These are phyloP conservation scores for Tricholoma matsutake DNA, from an alignment of 768 basidiomycete species.

Conservation along the genomic window DNA sequence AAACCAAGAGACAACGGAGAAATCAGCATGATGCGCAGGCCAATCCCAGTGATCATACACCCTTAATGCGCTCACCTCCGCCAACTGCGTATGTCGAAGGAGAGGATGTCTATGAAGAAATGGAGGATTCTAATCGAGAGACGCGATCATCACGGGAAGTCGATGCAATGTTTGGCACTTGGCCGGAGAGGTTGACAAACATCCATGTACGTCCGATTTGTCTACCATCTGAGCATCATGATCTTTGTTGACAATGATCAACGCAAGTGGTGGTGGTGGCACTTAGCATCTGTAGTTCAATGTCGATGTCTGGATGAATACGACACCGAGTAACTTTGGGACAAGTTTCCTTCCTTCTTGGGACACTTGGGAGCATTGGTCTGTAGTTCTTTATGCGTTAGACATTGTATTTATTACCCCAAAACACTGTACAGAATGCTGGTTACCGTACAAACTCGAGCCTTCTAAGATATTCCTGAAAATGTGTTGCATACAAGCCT, in stretches of 20 bases:
- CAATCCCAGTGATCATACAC: conserved; percentile 36
- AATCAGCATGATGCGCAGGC: conserved; percentile 1
- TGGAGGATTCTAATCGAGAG: conserved; percentile 26
- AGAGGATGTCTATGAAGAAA: conserved; percentile 6
- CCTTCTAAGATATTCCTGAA: neutral
- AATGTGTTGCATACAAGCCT: neutral
- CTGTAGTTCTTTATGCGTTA: neutral
- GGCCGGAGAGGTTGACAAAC: conserved; percentile 71
- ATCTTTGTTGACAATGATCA: neutral
- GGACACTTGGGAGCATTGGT: neutral
- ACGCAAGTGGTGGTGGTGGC: conserved; percentile 84
- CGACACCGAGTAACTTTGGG: conserved; percentile 34
- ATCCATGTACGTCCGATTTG: conserved; percentile 51
- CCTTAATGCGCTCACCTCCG: conserved; percentile 25
- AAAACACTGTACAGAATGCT: too few species aligned
- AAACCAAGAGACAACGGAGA: conserved; percentile 12
- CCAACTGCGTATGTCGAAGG: conserved; percentile 9
- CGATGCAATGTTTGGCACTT: conserved; percentile 57
- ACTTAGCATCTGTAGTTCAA: conserved; percentile 58
- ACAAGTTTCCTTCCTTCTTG: neutral
- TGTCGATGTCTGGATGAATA: conserved; percentile 61
- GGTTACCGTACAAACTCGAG: neutral
- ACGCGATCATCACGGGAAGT: conserved; percentile 44
- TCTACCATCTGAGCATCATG: neutral
- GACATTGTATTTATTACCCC: neutral